These are phyloP conservation scores for Thelephora terrestris DNA, from an alignment of 1,284 basidiomycete genomes.

Conservation along the genomic window DNA sequence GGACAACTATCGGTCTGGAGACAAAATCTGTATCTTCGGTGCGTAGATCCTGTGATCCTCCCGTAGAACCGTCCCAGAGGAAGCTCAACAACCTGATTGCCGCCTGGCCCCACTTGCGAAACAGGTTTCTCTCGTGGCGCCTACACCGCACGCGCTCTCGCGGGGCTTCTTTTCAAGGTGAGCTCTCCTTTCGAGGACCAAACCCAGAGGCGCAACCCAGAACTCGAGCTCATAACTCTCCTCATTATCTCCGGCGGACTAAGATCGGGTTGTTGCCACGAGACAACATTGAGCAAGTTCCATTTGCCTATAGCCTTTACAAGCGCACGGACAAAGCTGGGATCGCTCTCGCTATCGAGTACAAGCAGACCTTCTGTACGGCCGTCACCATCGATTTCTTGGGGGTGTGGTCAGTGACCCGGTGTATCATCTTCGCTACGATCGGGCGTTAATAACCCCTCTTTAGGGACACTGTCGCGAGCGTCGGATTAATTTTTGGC, in stretches of 20 bases:
- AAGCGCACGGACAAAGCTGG: conserved; percentile 31
- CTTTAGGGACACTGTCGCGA: conserved; percentile 23
- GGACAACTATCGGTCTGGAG: conserved; percentile 43
- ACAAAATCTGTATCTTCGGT: conserved; percentile 46
- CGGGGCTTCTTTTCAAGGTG: conserved; percentile 31
- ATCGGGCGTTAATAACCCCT: not conserved
- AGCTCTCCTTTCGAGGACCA: not conserved
- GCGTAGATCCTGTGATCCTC: conserved; percentile 21
- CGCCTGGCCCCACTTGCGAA: not conserved
- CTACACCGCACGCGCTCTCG: conserved; percentile 40
- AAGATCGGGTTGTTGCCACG: conserved; percentile 41
- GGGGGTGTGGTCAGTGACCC: conserved; percentile 20
- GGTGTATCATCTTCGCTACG: not conserved
- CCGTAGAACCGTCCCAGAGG: no score
- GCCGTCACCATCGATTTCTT: conserved; percentile 43
- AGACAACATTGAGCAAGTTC: conserved; percentile 42
- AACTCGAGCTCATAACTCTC: not conserved
- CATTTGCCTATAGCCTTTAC: conserved; percentile 51
- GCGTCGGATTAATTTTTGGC: conserved; percentile 27
- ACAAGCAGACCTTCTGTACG: conserved; percentile 42
- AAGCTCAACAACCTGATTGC: no score
- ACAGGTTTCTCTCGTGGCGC: conserved; percentile 32
- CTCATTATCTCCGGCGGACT: no score
- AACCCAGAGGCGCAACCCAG: not conserved
- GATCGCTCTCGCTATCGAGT: conserved; percentile 30